These are phyloP conservation scores for Penicillium sp. DNA, from an alignment of 2,329 filamentous ascomycete genomes.

Conservation along the genomic window DNA sequence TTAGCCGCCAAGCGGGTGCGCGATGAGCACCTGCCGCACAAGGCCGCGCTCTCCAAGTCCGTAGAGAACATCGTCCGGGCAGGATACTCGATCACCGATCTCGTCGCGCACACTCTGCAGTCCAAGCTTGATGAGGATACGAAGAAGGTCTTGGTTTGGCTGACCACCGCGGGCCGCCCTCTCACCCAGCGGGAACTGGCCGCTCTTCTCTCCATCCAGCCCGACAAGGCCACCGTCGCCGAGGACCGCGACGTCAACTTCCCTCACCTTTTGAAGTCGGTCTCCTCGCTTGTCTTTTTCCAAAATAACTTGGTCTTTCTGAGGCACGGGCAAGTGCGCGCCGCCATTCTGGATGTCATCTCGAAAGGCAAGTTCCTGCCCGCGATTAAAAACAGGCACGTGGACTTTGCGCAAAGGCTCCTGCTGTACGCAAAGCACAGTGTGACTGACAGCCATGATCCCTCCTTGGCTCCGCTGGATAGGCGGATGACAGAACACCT, in stretches of 20 bases:
- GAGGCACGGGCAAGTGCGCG: neutral
- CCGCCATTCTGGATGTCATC: neutral
- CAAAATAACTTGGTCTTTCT: neutral
- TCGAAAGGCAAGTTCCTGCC: neutral
- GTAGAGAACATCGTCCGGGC: neutral
- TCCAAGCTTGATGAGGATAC: neutral
- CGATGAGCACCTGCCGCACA: neutral
- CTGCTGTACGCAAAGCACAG: neutral
- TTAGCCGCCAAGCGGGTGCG: neutral
- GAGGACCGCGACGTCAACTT: neutral
- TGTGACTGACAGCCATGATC: neutral
- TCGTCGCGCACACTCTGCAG: neutral
- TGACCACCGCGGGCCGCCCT: neutral
- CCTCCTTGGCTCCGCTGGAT: neutral
- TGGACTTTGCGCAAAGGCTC: neutral
- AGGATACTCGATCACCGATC: neutral
- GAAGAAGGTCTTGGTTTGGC: neutral
- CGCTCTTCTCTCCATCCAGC: neutral
- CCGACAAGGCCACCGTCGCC: neutral
- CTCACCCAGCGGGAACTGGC: neutral
- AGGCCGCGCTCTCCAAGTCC: neutral
- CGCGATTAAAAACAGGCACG: neutral
- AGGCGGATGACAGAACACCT: neutral
- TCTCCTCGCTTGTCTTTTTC: neutral
- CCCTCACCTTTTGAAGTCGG: neutral